Evolutionary conservation across 441 rosid genomes (phyloP).

Genomic region (Flueggea neowawraea): DNA sequence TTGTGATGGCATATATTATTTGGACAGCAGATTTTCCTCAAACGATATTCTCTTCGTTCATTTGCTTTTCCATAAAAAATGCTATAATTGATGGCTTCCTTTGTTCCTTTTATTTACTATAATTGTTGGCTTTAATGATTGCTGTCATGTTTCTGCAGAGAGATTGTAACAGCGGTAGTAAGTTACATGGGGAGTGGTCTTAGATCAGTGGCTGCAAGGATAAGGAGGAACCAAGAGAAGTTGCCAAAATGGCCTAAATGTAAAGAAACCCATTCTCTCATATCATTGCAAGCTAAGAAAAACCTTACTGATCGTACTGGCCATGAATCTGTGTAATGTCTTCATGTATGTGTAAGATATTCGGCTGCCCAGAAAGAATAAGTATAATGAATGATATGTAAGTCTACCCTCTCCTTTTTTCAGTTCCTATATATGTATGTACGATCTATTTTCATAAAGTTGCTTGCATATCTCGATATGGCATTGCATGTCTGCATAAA

Average conservation of each 20-base stretch:
- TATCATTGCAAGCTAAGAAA: constrained; percentile 52
- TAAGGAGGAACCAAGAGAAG: constrained; percentile 52
- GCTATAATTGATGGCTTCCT: neutral
- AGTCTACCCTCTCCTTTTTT: no score
- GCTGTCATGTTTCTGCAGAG: constrained; percentile 40
- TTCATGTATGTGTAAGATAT: constrained; percentile 57
- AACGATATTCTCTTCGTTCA: no score
- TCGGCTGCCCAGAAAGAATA: no score
- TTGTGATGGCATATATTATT: no score
- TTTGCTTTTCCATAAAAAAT: no score
- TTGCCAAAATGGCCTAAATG: constrained; percentile 55
- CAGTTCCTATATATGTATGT: no score
- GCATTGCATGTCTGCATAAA: no score
- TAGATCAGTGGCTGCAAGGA: constrained; percentile 46
- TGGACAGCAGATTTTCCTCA: no score
- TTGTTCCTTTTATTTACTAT: neutral
- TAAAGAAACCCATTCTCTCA: constrained; percentile 61
- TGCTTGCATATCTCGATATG: no score
- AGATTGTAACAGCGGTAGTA: constrained; percentile 38
- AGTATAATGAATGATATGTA: no score
- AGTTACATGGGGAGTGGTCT: constrained; percentile 63
- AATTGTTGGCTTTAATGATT: neutral
- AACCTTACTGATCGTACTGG: constrained; percentile 37
- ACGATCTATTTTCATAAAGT: no score
- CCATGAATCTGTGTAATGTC: constrained; percentile 1